These are phyloP conservation scores for Sugiyamaella floridensis DNA, from an alignment of 805 yeast genomes.

Conservation along the genomic window DNA sequence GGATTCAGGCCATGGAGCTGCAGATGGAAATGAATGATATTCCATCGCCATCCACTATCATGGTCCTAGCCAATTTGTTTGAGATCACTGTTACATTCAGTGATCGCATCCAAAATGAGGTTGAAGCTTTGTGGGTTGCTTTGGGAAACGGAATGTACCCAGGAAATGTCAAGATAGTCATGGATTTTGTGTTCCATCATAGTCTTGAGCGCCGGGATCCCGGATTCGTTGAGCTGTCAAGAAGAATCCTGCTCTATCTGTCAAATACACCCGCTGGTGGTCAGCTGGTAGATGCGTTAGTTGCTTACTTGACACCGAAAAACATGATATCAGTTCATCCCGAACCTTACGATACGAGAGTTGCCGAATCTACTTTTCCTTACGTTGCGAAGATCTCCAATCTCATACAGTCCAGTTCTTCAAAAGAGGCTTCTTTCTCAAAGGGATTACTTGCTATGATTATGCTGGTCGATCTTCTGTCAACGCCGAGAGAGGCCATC, in stretches of 20 bases:
- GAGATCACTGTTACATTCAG: conserved; percentile 79
- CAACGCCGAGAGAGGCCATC: conserved; percentile 54
- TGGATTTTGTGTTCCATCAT: conserved; percentile 61
- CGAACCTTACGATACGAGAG: conserved; percentile 29
- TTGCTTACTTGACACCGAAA: conserved; percentile 71
- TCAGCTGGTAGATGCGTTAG: conserved; percentile 50
- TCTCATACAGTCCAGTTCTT: conserved; percentile 42
- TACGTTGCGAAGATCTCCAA: conserved; percentile 68
- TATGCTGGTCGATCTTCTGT: conserved; percentile 72
- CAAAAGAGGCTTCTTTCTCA: conserved; percentile 72
- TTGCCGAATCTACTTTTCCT: conserved; percentile 44
- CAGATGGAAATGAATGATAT: conserved; percentile 34
- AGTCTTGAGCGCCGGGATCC: conserved; percentile 68
- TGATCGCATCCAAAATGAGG: conserved; percentile 70
- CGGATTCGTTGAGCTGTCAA: conserved; percentile 64
- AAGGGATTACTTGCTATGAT: conserved; percentile 81
- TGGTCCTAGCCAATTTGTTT: conserved; percentile 74
- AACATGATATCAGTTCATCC: conserved; percentile 75
- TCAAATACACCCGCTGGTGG: conserved; percentile 43
- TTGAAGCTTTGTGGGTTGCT: conserved; percentile 93
- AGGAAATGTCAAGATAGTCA: conserved; percentile 62
- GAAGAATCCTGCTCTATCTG: conserved; percentile 75
- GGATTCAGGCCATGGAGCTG: conserved; percentile 82
- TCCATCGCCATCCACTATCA: conserved; percentile 37
- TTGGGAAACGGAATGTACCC: conserved; percentile 68